Evolutionary conservation across 345 rosid species (phyloP).

Genomic region (Adansonia digitata): DNA sequence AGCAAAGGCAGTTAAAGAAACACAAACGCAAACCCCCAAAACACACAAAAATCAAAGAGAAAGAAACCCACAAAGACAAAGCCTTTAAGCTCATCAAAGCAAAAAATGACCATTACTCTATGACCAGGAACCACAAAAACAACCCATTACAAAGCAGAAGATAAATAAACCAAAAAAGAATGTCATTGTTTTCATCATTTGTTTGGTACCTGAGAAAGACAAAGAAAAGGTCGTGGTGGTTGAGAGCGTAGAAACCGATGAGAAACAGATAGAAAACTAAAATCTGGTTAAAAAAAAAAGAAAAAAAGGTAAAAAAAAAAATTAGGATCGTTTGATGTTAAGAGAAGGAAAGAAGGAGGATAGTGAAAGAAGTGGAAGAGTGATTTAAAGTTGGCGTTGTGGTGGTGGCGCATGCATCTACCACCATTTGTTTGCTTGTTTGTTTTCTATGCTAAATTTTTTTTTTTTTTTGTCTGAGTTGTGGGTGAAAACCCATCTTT

Average conservation of each 20-base stretch:
- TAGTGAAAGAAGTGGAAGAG: constrained; percentile 18
- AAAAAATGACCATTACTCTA: constrained; percentile 27
- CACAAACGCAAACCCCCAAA: constrained; percentile 12
- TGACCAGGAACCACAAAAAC: constrained; percentile 7
- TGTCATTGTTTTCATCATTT: constrained; percentile 4
- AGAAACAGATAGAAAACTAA: constrained; percentile 2
- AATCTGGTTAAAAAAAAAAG: too few species aligned
- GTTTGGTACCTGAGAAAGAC: constrained; percentile 23
- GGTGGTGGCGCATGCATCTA: constrained; percentile 69
- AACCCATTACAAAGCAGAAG: constrained; percentile 26
- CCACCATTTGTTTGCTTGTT: constrained; percentile 54
- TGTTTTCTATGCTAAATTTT: background rate
- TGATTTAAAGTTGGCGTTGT: constrained; percentile 9
- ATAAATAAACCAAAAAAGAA: background rate
- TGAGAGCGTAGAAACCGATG: constrained; percentile 24
- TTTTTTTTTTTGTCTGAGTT: too few species aligned
- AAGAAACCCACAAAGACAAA: constrained; percentile 26
- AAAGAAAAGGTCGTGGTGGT: constrained; percentile 30
- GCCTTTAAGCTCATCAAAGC: constrained; percentile 22
- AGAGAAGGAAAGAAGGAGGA: constrained; percentile 17
- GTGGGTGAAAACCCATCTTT: background rate
- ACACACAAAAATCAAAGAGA: constrained; percentile 15
- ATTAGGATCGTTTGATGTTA: constrained; percentile 16
- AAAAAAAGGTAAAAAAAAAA: background rate
- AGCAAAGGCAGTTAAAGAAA: constrained; percentile 15